Evolutionary conservation across 140 eudicot species (phyloP), one percentile per base, ranked within the genome.

Genomic region (Senecio squalidus): DNA sequence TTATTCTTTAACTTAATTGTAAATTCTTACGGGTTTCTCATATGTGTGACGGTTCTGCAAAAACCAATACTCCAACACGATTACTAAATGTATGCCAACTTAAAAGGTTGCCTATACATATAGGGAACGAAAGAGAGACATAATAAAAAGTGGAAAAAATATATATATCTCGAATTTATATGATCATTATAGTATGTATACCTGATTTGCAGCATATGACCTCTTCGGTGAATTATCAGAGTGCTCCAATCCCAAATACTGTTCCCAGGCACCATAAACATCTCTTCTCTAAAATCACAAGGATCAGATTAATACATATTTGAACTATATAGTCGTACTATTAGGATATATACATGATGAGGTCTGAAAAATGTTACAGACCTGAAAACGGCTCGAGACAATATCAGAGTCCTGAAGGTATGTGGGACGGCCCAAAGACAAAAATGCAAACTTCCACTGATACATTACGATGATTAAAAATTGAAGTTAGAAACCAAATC

Each of bases 241-340:
- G 78, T 88, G 96, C 71, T 88, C 96, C 66, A 88, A 60, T 50
- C 94, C 94, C 57, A 88, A 74, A 70, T 84, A 88, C 27, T 84
- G 94, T 64, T 84, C 94, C 91, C 88, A 81, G 24, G 90, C 94
- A 69, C 94, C 94, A 77, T 84, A 84, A 57, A 84, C 90, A 72
- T 84, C 96, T 81, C 94, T 84, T 69, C 80, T 81, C 96, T 88
- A 78, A 69, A 66, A 71, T 41, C 55, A 77, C 27, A 33, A 60
- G 15, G 17, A n/a, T 38, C 47, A 22, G 31, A 13, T 27, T 52
- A 21, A 70, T 9, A 36, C 23, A 58, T 46, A 15, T 20, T 61
- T 45, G 62, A 45, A 9, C 23, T 23, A 29, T 22, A 15, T 2
- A n/a, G 5, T 43, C n/a, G 22, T 43, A 16, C 17, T 34, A 4